phyloP scores from a whole-genome alignment of 2,329 filamentous ascomycete genomes.

The Alternaria ethzedia region DNA sequence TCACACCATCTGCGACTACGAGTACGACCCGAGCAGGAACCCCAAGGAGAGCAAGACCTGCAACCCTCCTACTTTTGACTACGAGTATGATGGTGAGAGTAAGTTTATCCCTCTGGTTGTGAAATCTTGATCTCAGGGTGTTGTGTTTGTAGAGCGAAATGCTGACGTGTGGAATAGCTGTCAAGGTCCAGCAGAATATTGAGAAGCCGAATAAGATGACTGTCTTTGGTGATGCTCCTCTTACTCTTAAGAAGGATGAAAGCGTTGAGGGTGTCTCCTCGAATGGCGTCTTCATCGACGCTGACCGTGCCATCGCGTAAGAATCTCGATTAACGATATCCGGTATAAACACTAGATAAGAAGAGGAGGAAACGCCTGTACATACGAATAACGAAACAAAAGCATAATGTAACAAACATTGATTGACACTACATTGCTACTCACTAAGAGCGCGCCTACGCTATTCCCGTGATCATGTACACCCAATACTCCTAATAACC shows the following conservation, averaged over 20 bases:
- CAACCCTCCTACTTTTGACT: constrained; percentile 6
- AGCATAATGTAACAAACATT: background rate
- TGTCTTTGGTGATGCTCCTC: constrained; percentile 13
- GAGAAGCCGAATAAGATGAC: constrained; percentile 12
- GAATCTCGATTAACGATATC: background rate
- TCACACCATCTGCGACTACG: constrained; percentile 1
- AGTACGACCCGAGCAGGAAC: background rate
- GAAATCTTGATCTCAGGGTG: background rate
- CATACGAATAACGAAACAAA: background rate
- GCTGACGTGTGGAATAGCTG: constrained; percentile 1
- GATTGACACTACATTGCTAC: background rate
- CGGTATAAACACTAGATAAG: background rate
- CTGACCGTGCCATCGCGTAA: constrained; percentile 16
- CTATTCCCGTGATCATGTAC: constrained; percentile 2
- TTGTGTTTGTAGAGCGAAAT: background rate
- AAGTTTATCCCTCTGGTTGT: background rate
- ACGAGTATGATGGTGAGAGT: constrained; percentile 11
- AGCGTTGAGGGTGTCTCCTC: background rate
- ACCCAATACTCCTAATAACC: background rate
- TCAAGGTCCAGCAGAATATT: constrained; percentile 15
- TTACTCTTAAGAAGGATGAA: background rate
- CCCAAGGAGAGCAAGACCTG: background rate
- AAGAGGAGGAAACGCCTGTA: background rate
- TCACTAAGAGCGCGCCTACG: background rate
- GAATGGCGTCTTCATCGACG: constrained; percentile 9